Conservation (phyloP, 805 yeast species). For the Candida odintsovae region DNA sequence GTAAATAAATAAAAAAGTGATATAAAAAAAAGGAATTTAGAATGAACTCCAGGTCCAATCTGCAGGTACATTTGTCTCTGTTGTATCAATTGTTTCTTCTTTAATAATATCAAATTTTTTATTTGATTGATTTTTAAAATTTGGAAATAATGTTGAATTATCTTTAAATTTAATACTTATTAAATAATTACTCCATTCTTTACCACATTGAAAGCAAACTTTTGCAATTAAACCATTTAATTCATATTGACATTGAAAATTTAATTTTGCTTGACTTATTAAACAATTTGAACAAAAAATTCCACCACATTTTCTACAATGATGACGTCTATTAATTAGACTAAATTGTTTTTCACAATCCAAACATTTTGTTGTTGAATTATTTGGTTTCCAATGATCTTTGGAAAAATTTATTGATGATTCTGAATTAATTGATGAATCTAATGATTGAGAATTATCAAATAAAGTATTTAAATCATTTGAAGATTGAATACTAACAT, state of each 20-base stretch:
- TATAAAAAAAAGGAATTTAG: slow-evolving; percentile 12
- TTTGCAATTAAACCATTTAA: slow-evolving; percentile 52
- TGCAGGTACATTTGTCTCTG: slow-evolving; percentile 41
- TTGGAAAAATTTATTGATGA: slow-evolving; percentile 24
- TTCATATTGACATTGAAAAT: slow-evolving; percentile 36
- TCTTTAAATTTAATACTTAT: slow-evolving; percentile 2
- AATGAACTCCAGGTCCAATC: slow-evolving; percentile 66
- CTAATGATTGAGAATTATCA: neutral
- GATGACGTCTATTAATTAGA: slow-evolving; percentile 62
- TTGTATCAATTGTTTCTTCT: neutral
- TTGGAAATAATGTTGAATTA: neutral
- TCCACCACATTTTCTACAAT: slow-evolving; percentile 70
- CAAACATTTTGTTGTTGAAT: slow-evolving; percentile 47
- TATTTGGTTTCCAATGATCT: slow-evolving; percentile 63
- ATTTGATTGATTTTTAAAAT: neutral
- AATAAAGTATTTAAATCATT: neutral
- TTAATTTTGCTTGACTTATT: slow-evolving; percentile 41
- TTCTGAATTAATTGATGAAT: neutral
- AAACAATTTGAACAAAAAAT: slow-evolving; percentile 59
- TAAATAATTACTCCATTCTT: slow-evolving; percentile 41
- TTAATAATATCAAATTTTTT: neutral
- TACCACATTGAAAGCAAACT: slow-evolving; percentile 55
- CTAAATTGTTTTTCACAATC: slow-evolving; percentile 57
- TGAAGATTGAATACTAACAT: slow-evolving; percentile 1
- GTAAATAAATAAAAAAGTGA: no score